Conservation (phyloP, 768 basidiomycete genomes). For the Trametes punicea region DNA sequence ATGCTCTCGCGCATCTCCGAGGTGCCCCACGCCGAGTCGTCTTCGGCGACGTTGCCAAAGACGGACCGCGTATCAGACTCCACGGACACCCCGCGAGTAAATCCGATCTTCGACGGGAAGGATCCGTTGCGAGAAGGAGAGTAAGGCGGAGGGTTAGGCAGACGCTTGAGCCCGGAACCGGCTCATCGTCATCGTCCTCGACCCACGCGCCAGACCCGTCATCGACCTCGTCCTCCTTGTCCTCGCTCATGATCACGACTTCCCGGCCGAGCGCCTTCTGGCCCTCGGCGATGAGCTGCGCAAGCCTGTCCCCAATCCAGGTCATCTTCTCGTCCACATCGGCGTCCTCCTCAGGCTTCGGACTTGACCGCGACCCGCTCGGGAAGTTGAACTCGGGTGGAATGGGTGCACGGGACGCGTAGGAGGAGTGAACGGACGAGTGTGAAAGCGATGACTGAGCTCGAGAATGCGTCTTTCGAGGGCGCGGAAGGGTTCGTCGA, state of each 20-base stretch:
- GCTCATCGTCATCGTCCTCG: conserved; percentile 46
- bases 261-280: conserved; percentile 74
- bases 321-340: conserved; percentile 69
- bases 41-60: conserved; percentile 35
- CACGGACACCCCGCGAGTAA: conserved; percentile 36
- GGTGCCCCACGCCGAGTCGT: conserved; percentile 53
- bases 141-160: conserved; percentile 25
- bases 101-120: conserved; percentile 35
- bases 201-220: conserved; percentile 76
- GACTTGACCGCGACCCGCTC: conserved; percentile 6
- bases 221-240: conserved; percentile 71
- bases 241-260: conserved; percentile 74
- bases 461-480: conserved; percentile 34
- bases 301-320: conserved; percentile 73
- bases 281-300: conserved; percentile 72
- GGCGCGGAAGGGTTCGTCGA: conserved; percentile 37
- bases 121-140: conserved; percentile 30
- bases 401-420: conserved; percentile 20
- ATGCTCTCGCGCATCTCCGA: conserved; percentile 67
- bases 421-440: conserved; percentile 25
- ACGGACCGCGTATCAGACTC: conserved; percentile 32
- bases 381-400: conserved; percentile 45
- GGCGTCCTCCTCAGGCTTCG: conserved; percentile 32
- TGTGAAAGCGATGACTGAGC: conserved; percentile 21
- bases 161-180: conserved; percentile 22